phyloP scores from a whole-genome alignment of 805 yeast species.

The Metschnikowia picachoensis region DNA sequence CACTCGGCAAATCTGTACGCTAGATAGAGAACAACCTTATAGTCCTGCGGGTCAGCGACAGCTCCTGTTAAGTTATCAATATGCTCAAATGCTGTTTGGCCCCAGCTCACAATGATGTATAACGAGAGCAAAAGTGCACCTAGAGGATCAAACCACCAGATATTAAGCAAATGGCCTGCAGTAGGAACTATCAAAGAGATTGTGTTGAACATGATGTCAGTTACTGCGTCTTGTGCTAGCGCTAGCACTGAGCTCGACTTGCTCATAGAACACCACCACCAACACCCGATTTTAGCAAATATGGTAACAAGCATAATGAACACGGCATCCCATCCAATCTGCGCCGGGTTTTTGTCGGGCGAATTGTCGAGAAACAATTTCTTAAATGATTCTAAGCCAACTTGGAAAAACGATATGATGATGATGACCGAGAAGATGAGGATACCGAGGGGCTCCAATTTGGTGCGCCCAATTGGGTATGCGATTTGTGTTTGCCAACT shows the following conservation, averaged over 20 bases:
- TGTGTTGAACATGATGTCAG: slow-evolving; percentile 69
- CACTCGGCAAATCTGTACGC: slow-evolving; percentile 67
- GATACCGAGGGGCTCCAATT: slow-evolving; percentile 77
- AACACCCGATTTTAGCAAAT: slow-evolving; percentile 55
- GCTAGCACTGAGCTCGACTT: slow-evolving; percentile 71
- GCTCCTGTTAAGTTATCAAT: slow-evolving; percentile 74
- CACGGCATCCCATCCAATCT: slow-evolving; percentile 48
- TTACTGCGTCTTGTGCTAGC: slow-evolving; percentile 75
- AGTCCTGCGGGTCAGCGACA: slow-evolving; percentile 57
- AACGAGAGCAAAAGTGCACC: slow-evolving; percentile 65
- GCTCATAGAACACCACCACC: slow-evolving; percentile 57
- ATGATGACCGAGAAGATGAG: slow-evolving; percentile 69
- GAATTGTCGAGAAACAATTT: slow-evolving; percentile 36
- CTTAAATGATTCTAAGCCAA: slow-evolving; percentile 59
- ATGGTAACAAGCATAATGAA: slow-evolving; percentile 63
- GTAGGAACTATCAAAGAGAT: slow-evolving; percentile 71
- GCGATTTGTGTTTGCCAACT: slow-evolving; percentile 45
- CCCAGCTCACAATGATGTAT: slow-evolving; percentile 65
- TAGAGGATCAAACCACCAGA: slow-evolving; percentile 72
- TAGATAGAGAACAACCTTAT: slow-evolving; percentile 63
- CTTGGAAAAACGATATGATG: slow-evolving; percentile 67
- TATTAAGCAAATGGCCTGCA: slow-evolving; percentile 45
- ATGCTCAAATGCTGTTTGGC: slow-evolving; percentile 61
- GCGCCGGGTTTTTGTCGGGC: slow-evolving; percentile 38
- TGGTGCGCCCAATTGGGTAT: slow-evolving; percentile 68